Evolutionary conservation across 2,329 filamentous ascomycete genomes (phyloP).

Genomic region (Thelonectria olida): DNA sequence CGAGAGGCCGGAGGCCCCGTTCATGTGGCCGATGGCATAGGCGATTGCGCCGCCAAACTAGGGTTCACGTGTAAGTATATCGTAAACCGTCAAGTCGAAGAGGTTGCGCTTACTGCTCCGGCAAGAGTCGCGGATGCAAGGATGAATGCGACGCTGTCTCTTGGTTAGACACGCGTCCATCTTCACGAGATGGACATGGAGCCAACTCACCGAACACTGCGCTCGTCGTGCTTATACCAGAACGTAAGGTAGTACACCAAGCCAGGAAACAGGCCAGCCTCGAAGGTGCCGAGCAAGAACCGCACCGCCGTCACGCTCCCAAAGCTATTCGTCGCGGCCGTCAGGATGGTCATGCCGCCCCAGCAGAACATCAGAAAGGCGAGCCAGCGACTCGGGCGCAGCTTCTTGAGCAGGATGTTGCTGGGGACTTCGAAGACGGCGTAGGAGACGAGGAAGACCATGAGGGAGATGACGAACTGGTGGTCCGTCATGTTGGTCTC

Average conservation of each 20-base stretch:
- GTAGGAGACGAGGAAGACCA: constrained; percentile 70
- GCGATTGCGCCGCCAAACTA: constrained; percentile 76
- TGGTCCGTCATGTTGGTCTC: constrained; percentile 69
- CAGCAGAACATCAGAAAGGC: constrained; percentile 73
- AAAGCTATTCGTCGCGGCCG: constrained; percentile 71
- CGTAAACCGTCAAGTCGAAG: background rate
- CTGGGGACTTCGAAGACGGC: constrained; percentile 71
- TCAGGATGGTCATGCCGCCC: constrained; percentile 73
- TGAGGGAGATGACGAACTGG: constrained; percentile 68
- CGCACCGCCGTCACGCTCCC: constrained; percentile 72
- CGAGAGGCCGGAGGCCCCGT: constrained; percentile 65
- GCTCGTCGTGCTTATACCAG: constrained; percentile 77
- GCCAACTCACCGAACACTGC: constrained; percentile 62
- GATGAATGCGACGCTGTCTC: constrained; percentile 69
- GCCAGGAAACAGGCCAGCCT: constrained; percentile 72
- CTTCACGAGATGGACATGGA: background rate
- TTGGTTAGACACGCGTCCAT: constrained; percentile 20
- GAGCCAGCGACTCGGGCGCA: constrained; percentile 70
- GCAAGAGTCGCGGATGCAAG: constrained; percentile 75
- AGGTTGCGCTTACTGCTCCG: constrained; percentile 59
- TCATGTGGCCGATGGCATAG: constrained; percentile 77
- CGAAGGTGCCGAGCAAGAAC: constrained; percentile 73
- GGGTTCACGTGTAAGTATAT: constrained; percentile 6
- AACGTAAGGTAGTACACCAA: constrained; percentile 76
- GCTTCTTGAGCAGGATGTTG: constrained; percentile 72